phyloP scores from a whole-genome alignment of 352 stramenopile species.

The Peronospora belbahrii region DNA sequence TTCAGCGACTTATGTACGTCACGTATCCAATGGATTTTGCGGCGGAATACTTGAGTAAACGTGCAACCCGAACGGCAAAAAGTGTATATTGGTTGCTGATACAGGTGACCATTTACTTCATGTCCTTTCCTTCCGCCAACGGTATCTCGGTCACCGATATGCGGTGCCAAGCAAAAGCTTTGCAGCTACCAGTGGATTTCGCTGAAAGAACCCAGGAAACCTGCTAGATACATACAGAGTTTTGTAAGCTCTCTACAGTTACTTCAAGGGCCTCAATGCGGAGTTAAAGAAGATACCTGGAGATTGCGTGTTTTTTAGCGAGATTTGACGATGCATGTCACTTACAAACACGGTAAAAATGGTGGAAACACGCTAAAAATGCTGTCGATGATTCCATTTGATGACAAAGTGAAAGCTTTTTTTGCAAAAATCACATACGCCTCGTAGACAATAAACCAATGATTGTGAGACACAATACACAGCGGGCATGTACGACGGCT shows the following conservation, averaged over 20 bases:
- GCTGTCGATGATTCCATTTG: neutral
- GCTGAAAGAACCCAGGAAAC: conserved; percentile 12
- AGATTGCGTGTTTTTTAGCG: conserved; percentile 28
- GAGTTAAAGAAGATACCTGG: conserved; percentile 15
- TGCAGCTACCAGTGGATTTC: neutral
- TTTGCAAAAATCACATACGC: no score
- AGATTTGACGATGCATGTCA: conserved; percentile 22
- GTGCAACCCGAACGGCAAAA: no score
- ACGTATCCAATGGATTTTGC: no score
- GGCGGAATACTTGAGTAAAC: no score
- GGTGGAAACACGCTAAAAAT: no score
- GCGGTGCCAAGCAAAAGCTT: conserved; percentile 1
- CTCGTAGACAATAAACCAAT: neutral
- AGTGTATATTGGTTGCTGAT: no score
- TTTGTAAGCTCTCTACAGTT: conserved; percentile 27
- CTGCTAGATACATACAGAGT: conserved; percentile 13
- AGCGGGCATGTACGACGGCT: no score
- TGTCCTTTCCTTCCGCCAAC: no score
- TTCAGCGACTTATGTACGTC: no score
- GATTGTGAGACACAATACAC: no score
- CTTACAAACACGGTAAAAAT: no score
- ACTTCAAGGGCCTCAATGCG: conserved; percentile 36
- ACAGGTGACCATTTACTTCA: no score
- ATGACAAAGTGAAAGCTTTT: neutral
- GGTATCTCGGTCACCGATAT: conserved; percentile 6